phyloP scores from a whole-genome alignment of 805 yeast species.

The Candida easanensis region DNA sequence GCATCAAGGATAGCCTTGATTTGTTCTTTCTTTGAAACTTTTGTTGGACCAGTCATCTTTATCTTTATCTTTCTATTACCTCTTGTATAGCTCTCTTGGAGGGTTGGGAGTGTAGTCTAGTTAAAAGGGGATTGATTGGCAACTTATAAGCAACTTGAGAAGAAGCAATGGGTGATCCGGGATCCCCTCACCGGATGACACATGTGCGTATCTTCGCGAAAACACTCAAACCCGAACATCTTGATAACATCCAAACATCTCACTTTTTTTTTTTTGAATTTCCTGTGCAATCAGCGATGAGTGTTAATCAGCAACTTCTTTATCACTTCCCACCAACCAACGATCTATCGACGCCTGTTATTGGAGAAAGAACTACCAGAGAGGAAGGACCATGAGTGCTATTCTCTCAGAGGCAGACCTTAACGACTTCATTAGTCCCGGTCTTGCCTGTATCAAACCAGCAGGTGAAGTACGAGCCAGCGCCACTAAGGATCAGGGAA shows the following conservation, averaged over 20 bases:
- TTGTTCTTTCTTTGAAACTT: constrained; percentile 45
- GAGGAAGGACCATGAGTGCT: constrained; percentile 62
- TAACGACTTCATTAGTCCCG: constrained; percentile 93
- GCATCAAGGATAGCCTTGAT: constrained; percentile 54
- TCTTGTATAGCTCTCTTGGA: too few species aligned
- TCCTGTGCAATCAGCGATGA: constrained; percentile 11
- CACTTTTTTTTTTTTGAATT: not conserved
- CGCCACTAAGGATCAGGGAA: constrained; percentile 15
- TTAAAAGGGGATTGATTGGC: too few species aligned
- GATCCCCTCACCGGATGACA: too few species aligned
- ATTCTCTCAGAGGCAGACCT: constrained; percentile 84
- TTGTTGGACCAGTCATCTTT: constrained; percentile 32
- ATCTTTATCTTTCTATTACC: too few species aligned
- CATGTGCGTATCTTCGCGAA: too few species aligned
- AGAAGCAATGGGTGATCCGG: too few species aligned
- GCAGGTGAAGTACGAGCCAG: constrained; percentile 43
- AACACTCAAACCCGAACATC: not conserved
- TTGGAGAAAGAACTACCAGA: not conserved
- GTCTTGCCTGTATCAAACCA: constrained; percentile 93
- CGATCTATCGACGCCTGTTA: not conserved
- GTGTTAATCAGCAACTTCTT: constrained; percentile 8
- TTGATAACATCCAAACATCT: not conserved
- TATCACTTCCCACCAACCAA: not conserved
- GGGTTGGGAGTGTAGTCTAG: too few species aligned
- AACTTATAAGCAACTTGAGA: too few species aligned